Evolutionary conservation across 202 grass and related monocot species (phyloP).

Genomic region (Brachypodium distachyon): DNA sequence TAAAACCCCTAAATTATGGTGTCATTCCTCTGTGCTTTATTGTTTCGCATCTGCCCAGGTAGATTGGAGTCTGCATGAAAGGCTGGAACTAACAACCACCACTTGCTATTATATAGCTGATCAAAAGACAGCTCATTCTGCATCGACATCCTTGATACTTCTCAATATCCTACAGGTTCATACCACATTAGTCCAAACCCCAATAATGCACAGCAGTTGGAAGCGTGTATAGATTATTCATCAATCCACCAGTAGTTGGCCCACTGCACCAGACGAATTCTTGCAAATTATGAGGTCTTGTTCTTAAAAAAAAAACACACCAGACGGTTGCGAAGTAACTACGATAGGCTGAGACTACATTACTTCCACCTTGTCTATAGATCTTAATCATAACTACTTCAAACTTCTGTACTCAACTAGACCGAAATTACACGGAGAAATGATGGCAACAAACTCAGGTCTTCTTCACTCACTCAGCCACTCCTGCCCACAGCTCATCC

Average conservation of each 20-base stretch:
- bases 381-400: not conserved
- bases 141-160: slow-evolving; percentile 4
- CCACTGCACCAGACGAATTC: slow-evolving; percentile 3
- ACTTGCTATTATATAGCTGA: slow-evolving; percentile 16
- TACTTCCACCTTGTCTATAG: not conserved
- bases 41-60: slow-evolving; percentile 3
- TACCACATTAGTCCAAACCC: not conserved
- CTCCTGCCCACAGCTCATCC: slow-evolving; percentile 7
- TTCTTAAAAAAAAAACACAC: not conserved
- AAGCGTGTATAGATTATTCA: not conserved
- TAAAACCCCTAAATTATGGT: slow-evolving; percentile 6
- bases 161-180: slow-evolving; percentile 21
- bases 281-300: not conserved
- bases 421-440: not conserved
- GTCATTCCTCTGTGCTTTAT: not conserved
- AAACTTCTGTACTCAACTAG: not conserved
- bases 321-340: not conserved
- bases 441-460: not conserved
- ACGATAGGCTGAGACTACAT: not conserved
- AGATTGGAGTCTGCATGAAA: slow-evolving; percentile 13
- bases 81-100: slow-evolving; percentile 11
- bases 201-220: not conserved
- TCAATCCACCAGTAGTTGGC: not conserved
- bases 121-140: slow-evolving; percentile 30
- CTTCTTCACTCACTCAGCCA: slow-evolving; percentile 18